Evolutionary conservation across 345 rosid genomes (phyloP), one percentile per base, ranked within the genome.

Genomic region (Viola odorata): DNA sequence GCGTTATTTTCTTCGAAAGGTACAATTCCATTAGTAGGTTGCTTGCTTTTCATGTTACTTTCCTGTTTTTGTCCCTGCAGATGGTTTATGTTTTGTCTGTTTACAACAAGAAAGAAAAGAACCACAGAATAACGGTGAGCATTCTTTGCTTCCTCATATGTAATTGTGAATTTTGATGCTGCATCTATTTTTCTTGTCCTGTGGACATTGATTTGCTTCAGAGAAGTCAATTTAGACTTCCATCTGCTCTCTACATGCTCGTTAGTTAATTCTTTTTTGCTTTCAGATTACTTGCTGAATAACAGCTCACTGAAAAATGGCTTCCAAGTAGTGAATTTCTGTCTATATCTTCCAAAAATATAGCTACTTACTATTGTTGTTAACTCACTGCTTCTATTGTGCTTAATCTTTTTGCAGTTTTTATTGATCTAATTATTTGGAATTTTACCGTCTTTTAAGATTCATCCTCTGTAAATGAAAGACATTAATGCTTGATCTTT

Each of bases 61-160:
- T 54, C 1, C 15, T n/a, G 4, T 40, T 67, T 69, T 53, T 67
- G 13, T 68, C 66, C 45, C 58, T 75, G 76, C 99, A 95, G 99
- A 91, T 86, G 97, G 85, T 95, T 61, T 95, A 95, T 32, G 99
- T 95, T 68, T 77, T 95, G 61, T 95, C 85, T 41, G 81, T 91
- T 9, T 88, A 95, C 76, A 86, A 82, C 96, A 91, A 86, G 82
- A 95, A 91, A 75, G 98, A 91, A 77, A 95, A 95, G 69, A 42
- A 78, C 73, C 89, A 91, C 37, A 81, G 96, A 62, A 80, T 91
- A 74, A 91, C 87, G 81, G 99, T 91, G 68, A 65, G 84, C 68
- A 16, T 52, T 58, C 60, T 63, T 67, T 76, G 45, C 68, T 71
- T 63, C 64, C 51, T 4, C 40, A 53, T 45, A 14, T 65, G 23